Evolutionary conservation across 2,329 filamentous ascomycete genomes (phyloP).

Genomic region (Diaporthe ilicicola): DNA sequence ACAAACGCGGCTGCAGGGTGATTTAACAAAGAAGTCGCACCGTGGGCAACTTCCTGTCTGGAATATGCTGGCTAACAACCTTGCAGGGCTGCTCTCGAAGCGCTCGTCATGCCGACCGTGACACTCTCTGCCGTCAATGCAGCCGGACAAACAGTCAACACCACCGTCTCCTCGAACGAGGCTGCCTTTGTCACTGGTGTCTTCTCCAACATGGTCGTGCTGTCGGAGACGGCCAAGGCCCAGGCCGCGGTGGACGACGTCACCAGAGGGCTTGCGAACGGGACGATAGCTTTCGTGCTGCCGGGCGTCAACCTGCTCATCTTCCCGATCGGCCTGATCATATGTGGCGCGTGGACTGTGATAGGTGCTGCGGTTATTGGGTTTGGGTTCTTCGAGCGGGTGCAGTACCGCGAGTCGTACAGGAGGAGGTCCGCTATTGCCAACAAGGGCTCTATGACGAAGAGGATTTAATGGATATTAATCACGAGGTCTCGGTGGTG

Average conservation of each 20-base stretch:
- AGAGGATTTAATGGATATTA: slow-evolving; percentile 40
- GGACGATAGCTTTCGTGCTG: slow-evolving; percentile 71
- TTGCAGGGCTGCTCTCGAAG: slow-evolving; percentile 64
- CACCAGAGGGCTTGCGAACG: slow-evolving; percentile 54
- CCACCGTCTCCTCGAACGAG: slow-evolving; percentile 74
- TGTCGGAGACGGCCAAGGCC: slow-evolving; percentile 59
- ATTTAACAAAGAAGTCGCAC: not conserved
- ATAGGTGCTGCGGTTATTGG: slow-evolving; percentile 66
- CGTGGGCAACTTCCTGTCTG: not conserved
- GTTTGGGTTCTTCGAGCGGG: slow-evolving; percentile 72
- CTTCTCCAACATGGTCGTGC: slow-evolving; percentile 67
- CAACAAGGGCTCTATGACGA: slow-evolving; percentile 42
- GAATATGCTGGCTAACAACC: slow-evolving; percentile 24
- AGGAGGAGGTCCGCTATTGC: slow-evolving; percentile 57
- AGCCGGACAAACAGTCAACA: slow-evolving; percentile 61
- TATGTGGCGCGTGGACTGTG: slow-evolving; percentile 69
- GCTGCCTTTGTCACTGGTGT: slow-evolving; percentile 76
- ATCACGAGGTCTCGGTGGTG: not conserved
- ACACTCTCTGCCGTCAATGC: slow-evolving; percentile 68
- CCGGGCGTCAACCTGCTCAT: slow-evolving; percentile 74
- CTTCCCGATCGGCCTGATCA: slow-evolving; percentile 74
- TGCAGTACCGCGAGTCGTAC: slow-evolving; percentile 72
- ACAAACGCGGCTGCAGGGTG: too few relatives aligned
- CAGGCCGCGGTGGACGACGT: slow-evolving; percentile 59
- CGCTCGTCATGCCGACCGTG: slow-evolving; percentile 73